phyloP scores from a whole-genome alignment of 352 stramenopile genomes.

The Globisporangium parvum region DNA sequence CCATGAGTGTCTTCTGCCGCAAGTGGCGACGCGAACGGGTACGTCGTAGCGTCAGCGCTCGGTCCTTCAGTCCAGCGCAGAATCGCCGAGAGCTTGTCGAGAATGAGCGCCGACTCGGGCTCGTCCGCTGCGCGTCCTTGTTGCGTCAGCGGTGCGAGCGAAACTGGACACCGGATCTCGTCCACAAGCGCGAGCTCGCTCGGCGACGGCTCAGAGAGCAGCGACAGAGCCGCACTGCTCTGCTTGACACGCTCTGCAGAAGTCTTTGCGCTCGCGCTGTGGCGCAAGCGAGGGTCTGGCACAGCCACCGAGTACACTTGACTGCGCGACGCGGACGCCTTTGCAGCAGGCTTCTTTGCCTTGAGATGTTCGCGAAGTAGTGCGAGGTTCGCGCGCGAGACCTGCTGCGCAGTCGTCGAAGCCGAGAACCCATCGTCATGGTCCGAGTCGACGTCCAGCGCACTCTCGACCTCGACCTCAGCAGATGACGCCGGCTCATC shows the following conservation, averaged over 20 bases:
- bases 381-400: conserved; percentile 10
- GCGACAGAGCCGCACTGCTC: conserved; percentile 16
- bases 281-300: conserved; percentile 37
- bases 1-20: neutral
- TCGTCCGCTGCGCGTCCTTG: conserved; percentile 39
- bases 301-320: conserved; percentile 33
- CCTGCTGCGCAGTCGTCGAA: conserved; percentile 5
- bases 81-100: conserved; percentile 44
- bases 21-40: conserved; percentile 22
- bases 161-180: conserved; percentile 56
- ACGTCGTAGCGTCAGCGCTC: conserved; percentile 8
- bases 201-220: conserved; percentile 46
- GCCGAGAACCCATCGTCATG: conserved; percentile 44
- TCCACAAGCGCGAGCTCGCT: conserved; percentile 12
- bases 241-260: neutral
- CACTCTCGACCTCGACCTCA: neutral
- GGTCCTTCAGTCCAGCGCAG: conserved; percentile 44
- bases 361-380: conserved; percentile 1
- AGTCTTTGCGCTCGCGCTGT: neutral
- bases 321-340: neutral
- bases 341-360: neutral
- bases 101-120: conserved; percentile 48
- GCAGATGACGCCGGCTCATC: neutral
- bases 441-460: conserved; percentile 29
- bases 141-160: conserved; percentile 29